Conservation (phyloP, 352 stramenopile genomes). For the Pythium brassicae region DNA sequence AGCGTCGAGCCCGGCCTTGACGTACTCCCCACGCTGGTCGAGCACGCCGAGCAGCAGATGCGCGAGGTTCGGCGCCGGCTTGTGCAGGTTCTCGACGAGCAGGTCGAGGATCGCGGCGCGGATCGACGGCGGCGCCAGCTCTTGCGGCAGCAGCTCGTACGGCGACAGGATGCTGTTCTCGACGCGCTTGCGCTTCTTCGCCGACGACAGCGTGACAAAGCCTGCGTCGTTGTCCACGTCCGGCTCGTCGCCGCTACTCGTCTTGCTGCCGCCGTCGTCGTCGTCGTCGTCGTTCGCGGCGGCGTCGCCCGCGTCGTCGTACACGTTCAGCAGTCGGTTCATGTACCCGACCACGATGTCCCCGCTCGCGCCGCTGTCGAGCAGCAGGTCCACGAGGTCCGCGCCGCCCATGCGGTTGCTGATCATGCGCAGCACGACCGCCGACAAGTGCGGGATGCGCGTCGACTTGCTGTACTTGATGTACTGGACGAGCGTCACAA, state of each 20-base stretch:
- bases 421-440: conserved; percentile 61
- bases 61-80: conserved; percentile 68
- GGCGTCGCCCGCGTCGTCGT: conserved; percentile 33
- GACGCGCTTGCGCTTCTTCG: conserved; percentile 38
- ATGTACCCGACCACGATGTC: conserved; percentile 78
- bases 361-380: conserved; percentile 58
- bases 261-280: too few species aligned
- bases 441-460: conserved; percentile 67
- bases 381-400: conserved; percentile 59
- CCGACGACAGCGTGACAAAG: conserved; percentile 28
- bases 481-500: conserved; percentile 81
- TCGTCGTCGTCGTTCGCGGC: conserved; percentile 14
- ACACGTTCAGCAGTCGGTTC: conserved; percentile 70
- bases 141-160: conserved; percentile 42
- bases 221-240: conserved; percentile 20
- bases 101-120: conserved; percentile 67
- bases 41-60: conserved; percentile 69
- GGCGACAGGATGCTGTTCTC: conserved; percentile 42
- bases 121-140: conserved; percentile 41
- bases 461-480: conserved; percentile 78
- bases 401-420: conserved; percentile 58
- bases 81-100: conserved; percentile 71
- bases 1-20: conserved; percentile 61
- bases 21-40: conserved; percentile 29
- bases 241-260: conserved; percentile 7